A percentile compares a stretch with the other conserved stretches of the same genome.
Conservation (phyloP, 192 early-diverging fungal genomes). For the Lunasporangiospora selenospora region DNA sequence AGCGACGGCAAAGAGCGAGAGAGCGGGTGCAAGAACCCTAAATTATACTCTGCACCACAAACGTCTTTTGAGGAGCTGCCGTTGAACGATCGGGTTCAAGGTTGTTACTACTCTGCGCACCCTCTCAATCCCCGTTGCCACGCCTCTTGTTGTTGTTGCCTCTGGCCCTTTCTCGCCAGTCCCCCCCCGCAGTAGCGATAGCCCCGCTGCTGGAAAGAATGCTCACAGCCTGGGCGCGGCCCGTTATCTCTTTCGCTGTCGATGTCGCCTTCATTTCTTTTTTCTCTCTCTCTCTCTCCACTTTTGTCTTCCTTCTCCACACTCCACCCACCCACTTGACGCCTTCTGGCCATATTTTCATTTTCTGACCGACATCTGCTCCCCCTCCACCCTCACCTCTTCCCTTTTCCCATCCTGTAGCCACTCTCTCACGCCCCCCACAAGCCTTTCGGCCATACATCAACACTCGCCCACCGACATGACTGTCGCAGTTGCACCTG, state of each 20-base stretch:
- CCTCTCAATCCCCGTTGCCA: too few relatives aligned
- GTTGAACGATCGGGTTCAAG: too few relatives aligned
- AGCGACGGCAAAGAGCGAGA: too few relatives aligned
- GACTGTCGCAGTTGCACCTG: conserved; percentile 29
- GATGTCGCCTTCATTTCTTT: too few relatives aligned
- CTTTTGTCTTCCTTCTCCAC: not conserved
- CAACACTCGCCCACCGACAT: conserved; percentile 5
- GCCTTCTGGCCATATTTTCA: not conserved
- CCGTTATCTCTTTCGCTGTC: not conserved
- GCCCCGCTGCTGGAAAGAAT: not conserved
- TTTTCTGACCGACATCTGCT: not conserved
- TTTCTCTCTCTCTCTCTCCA: not conserved
- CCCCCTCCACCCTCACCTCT: not conserved
- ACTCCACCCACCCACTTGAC: not conserved
- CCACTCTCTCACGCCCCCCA: not conserved
- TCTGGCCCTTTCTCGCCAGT: not conserved
- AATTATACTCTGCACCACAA: too few relatives aligned
- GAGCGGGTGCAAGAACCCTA: too few relatives aligned
- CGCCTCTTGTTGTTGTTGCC: not conserved
- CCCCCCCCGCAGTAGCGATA: not conserved
- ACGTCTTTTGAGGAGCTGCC: too few relatives aligned
- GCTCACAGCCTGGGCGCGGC: too few relatives aligned
- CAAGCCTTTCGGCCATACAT: not conserved
- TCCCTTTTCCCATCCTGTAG: not conserved
- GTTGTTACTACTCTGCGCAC: too few relatives aligned